Conservation (phyloP, 2,329 filamentous ascomycete genomes). For the Aureobasidium vineae region DNA sequence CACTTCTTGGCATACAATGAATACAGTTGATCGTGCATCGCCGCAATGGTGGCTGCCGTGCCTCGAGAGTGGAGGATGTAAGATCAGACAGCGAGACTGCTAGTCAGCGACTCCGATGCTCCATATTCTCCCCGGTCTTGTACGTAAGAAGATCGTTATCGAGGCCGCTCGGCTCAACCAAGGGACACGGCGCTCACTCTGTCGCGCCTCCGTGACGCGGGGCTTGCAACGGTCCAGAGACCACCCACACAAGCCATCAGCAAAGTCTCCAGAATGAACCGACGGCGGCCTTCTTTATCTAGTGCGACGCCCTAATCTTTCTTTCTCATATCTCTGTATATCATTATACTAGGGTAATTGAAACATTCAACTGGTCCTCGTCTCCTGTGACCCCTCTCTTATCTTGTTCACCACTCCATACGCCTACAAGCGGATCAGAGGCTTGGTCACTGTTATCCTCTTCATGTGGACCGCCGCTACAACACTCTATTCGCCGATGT, state of each 20-base stretch:
- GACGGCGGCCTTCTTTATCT: slow-evolving; percentile 18
- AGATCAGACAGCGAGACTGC: neutral
- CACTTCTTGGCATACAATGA: neutral
- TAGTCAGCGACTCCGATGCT: neutral
- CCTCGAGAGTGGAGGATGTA: neutral
- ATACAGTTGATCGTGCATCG: neutral
- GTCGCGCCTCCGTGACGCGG: slow-evolving; percentile 18
- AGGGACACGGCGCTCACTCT: neutral
- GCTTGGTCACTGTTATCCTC: neutral
- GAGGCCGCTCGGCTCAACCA: slow-evolving; percentile 9
- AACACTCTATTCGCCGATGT: slow-evolving; percentile 10
- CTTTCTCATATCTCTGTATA: slow-evolving; percentile 11
- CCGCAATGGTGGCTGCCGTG: neutral
- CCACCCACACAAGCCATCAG: slow-evolving; percentile 9
- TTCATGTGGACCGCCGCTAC: slow-evolving; percentile 13
- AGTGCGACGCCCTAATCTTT: slow-evolving; percentile 5
- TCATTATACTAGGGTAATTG: neutral
- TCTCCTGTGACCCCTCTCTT: neutral
- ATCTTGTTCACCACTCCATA: neutral
- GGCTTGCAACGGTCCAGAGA: slow-evolving; percentile 8
- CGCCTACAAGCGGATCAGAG: slow-evolving; percentile 10
- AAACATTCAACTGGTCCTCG: slow-evolving; percentile 3
- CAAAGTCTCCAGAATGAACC: slow-evolving; percentile 12
- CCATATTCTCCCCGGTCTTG: slow-evolving; percentile 10
- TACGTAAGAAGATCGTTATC: slow-evolving; percentile 16